Evolutionary conservation across 1,284 basidiomycete genomes (phyloP).

Genomic region (Microbotryum silenes-acaulis): DNA sequence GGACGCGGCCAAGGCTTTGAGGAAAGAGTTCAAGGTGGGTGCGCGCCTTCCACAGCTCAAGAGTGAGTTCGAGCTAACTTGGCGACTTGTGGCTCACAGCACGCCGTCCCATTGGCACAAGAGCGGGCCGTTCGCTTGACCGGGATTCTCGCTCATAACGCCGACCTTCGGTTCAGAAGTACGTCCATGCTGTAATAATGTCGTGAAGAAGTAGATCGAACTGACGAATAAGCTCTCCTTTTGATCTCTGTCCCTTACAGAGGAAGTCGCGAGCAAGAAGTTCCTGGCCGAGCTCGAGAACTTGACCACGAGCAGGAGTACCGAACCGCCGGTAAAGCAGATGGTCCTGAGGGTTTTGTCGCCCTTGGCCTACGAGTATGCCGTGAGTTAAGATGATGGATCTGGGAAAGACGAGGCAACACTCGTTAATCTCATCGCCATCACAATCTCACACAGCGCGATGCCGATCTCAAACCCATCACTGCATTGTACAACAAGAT

Average conservation of each 20-base stretch:
- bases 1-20: conserved; percentile 22
- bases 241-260: conserved; percentile 3
- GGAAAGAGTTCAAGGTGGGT: conserved; percentile 29
- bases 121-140: conserved; percentile 25
- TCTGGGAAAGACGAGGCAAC: neutral
- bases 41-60: neutral
- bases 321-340: conserved; percentile 21
- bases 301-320: conserved; percentile 18
- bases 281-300: conserved; percentile 27
- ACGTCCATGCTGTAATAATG: neutral
- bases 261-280: conserved; percentile 31
- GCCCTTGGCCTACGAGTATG: conserved; percentile 30
- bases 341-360: conserved; percentile 30
- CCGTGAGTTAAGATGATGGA: conserved; percentile 3
- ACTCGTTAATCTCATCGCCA: neutral
- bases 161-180: conserved; percentile 29
- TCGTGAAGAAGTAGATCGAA: neutral
- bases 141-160: conserved; percentile 28
- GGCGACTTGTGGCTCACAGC: conserved; percentile 4
- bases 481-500: conserved; percentile 24
- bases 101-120: conserved; percentile 28
- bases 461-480: conserved; percentile 22
- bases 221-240: no score
- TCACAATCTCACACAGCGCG: conserved; percentile 5
- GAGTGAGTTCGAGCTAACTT: no score